These are phyloP conservation scores for Rugonectria rugulosa DNA, from an alignment of 2,329 filamentous ascomycete species.

Conservation along the genomic window DNA sequence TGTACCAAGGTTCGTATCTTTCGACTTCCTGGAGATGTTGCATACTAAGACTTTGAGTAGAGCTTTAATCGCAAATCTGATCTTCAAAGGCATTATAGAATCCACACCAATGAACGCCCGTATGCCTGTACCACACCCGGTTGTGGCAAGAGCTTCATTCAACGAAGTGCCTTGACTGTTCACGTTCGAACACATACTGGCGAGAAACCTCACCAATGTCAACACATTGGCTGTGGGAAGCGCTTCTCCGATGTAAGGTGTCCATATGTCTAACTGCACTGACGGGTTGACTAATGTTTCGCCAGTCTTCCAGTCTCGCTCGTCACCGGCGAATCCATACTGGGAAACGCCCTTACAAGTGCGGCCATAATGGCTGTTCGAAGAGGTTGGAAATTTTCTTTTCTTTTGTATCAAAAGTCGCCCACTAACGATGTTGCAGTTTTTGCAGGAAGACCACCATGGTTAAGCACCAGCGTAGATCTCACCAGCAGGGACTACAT, in stretches of 20 bases:
- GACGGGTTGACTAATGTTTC: neutral
- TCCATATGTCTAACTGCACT: neutral
- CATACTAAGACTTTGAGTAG: constrained; percentile 54
- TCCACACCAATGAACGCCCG: constrained; percentile 75
- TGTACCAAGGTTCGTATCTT: constrained; percentile 62
- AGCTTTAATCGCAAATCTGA: constrained; percentile 78
- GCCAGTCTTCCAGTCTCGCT: constrained; percentile 69
- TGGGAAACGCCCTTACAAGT: constrained; percentile 71
- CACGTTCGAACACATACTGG: constrained; percentile 76
- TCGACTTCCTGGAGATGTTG: neutral
- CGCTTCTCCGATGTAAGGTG: constrained; percentile 72
- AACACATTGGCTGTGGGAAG: constrained; percentile 71
- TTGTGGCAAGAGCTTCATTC: constrained; percentile 76
- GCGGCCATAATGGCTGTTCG: constrained; percentile 65
- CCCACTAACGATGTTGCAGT: constrained; percentile 49
- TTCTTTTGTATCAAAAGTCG: neutral
- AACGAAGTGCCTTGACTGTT: constrained; percentile 73
- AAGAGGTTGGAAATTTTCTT: constrained; percentile 59
- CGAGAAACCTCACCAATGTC: constrained; percentile 75
- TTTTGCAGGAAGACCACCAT: constrained; percentile 78
- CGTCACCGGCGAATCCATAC: constrained; percentile 72
- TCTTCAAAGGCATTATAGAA: constrained; percentile 73
- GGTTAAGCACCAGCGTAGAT: constrained; percentile 71
- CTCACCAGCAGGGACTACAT: constrained; percentile 66
- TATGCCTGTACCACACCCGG: constrained; percentile 67